Evolutionary conservation across 129 eudicot species (phyloP).

Genomic region (Silybum marianum): DNA sequence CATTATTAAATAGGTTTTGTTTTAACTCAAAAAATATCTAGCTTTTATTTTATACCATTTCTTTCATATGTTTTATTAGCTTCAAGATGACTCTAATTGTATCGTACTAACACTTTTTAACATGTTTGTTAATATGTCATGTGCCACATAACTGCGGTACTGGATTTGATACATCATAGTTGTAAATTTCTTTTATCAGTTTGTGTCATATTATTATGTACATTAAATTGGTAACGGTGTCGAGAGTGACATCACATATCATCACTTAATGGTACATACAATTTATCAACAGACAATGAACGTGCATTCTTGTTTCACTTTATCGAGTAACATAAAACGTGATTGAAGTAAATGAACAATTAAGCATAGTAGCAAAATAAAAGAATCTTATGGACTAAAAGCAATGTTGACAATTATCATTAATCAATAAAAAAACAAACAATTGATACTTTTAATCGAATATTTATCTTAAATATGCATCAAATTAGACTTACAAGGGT

Average conservation of each 20-base stretch:
- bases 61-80: too few relatives aligned
- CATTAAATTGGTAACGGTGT: not conserved
- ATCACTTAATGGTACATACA: not conserved
- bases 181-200: not conserved
- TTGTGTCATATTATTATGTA: conserved; percentile 2
- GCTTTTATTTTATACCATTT: too few relatives aligned
- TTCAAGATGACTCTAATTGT: not conserved
- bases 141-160: not conserved
- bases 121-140: not conserved
- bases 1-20: too few relatives aligned
- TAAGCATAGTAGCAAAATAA: not conserved
- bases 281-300: conserved; percentile 17
- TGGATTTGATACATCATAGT: not conserved
- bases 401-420: not conserved
- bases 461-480: not conserved
- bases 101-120: not conserved
- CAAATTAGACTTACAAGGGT: too few relatives aligned
- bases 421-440: not conserved
- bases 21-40: too few relatives aligned
- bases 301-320: not conserved
- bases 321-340: not conserved
- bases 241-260: conserved; percentile 14
- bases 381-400: not conserved
- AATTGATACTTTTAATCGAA: not conserved
- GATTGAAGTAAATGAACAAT: not conserved